Evolutionary conservation across 1,139 yeast genomes (phyloP).

Genomic region (Taphrina flavorubra): DNA sequence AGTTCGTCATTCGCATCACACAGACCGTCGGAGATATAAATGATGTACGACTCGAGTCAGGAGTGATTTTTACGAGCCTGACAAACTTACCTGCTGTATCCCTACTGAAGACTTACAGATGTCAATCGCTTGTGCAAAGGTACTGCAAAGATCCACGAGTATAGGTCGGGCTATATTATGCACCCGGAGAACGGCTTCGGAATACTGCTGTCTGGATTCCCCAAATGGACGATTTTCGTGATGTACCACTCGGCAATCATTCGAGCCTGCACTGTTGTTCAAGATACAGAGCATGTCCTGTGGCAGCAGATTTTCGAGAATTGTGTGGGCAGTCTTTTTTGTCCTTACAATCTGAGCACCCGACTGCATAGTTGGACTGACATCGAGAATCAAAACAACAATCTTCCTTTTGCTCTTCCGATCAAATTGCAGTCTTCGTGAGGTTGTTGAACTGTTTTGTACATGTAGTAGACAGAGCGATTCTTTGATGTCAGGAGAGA

Average conservation of each 20-base stretch:
- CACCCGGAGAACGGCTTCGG: background rate
- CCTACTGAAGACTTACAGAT: too few relatives aligned
- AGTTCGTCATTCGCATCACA: background rate
- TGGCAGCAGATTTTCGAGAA: background rate
- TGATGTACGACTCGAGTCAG: conserved; percentile 1
- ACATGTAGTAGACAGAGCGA: background rate
- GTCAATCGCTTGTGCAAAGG: background rate
- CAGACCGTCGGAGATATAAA: conserved; percentile 14
- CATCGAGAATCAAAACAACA: conserved; percentile 3
- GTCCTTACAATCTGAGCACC: background rate
- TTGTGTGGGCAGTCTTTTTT: background rate
- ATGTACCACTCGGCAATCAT: background rate
- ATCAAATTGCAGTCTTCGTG: background rate
- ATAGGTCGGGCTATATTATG: background rate
- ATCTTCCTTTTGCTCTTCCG: background rate
- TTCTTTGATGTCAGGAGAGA: background rate
- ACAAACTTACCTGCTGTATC: background rate
- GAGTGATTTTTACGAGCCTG: too few relatives aligned
- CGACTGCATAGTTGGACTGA: background rate
- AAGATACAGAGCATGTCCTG: background rate
- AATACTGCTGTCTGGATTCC: background rate
- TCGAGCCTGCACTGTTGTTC: background rate
- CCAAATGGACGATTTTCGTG: background rate
- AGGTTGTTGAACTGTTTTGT: background rate
- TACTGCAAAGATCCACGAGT: background rate